Evolutionary conservation across 2,329 filamentous ascomycete genomes (phyloP).

Genomic region (Fusarium nurragi): DNA sequence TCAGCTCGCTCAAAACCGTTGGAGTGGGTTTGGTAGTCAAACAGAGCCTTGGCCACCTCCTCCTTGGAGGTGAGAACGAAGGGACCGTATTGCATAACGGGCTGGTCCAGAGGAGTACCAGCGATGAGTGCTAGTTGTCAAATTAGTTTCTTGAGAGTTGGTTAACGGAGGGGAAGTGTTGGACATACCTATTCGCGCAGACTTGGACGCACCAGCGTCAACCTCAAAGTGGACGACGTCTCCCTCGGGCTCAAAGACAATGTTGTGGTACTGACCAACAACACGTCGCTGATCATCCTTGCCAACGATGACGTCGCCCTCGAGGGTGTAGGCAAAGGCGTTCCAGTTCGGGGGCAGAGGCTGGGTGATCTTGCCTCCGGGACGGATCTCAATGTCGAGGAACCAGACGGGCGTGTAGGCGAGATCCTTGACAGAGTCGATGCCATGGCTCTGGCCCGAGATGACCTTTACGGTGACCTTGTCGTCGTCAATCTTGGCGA

Average conservation of each 20-base stretch:
- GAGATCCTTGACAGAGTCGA: slow-evolving; percentile 87
- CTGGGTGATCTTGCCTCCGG: slow-evolving; percentile 82
- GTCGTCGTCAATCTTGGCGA: slow-evolving; percentile 74
- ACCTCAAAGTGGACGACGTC: slow-evolving; percentile 79
- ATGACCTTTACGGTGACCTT: slow-evolving; percentile 89
- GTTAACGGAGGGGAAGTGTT: not conserved
- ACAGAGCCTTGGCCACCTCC: slow-evolving; percentile 78
- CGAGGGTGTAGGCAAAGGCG: slow-evolving; percentile 86
- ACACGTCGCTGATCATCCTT: slow-evolving; percentile 59
- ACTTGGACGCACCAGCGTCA: slow-evolving; percentile 68
- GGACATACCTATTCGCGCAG: slow-evolving; percentile 57
- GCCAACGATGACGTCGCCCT: slow-evolving; percentile 74
- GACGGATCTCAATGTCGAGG: slow-evolving; percentile 81
- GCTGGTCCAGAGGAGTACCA: slow-evolving; percentile 81
- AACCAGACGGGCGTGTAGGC: slow-evolving; percentile 99
- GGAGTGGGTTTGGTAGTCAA: slow-evolving; percentile 75
- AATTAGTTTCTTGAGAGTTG: no score
- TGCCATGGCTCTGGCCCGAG: slow-evolving; percentile 81
- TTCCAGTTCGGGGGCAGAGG: slow-evolving; percentile 84
- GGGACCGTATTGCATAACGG: slow-evolving; percentile 84
- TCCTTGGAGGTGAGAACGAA: slow-evolving; percentile 81
- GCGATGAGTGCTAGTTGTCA: slow-evolving; percentile 75
- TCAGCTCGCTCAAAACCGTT: slow-evolving; percentile 85
- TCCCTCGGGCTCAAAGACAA: slow-evolving; percentile 84
- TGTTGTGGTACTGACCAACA: slow-evolving; percentile 82